A percentile compares a stretch with the other conserved stretches of the same genome.
These are phyloP conservation scores for Onygena corvina DNA, from an alignment of 2,329 filamentous ascomycete species.

Conservation along the genomic window DNA sequence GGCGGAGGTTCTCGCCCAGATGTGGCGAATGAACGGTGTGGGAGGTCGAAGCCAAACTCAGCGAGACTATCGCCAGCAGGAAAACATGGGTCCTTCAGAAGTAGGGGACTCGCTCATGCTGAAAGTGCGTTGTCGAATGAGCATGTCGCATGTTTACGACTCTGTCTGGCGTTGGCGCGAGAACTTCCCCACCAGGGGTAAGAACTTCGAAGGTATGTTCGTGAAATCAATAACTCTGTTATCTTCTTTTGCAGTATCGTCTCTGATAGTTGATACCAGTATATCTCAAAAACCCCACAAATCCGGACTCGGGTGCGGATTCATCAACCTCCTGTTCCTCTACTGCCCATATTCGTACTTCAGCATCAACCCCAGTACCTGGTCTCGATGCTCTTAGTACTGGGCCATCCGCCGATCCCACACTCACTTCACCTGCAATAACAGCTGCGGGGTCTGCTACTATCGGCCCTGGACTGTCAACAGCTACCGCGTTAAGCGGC, in stretches of 20 bases:
- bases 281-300: slow-evolving; percentile 75
- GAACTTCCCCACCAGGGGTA: slow-evolving; percentile 55
- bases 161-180: slow-evolving; percentile 57
- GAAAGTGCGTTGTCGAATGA: slow-evolving; percentile 55
- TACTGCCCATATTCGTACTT: slow-evolving; percentile 33
- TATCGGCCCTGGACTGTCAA: not conserved
- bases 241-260: slow-evolving; percentile 21
- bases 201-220: slow-evolving; percentile 60
- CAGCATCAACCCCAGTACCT: slow-evolving; percentile 24
- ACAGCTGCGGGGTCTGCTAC: not conserved
- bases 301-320: slow-evolving; percentile 66
- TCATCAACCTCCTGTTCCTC: slow-evolving; percentile 54
- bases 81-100: slow-evolving; percentile 22
- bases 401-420: slow-evolving; percentile 29
- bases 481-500: slow-evolving; percentile 16
- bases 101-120: slow-evolving; percentile 43
- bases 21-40: slow-evolving; percentile 45
- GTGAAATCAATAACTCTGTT: not conserved
- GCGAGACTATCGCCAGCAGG: slow-evolving; percentile 1
- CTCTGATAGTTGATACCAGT: slow-evolving; percentile 29
- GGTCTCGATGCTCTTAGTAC: slow-evolving; percentile 13
- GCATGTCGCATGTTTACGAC: slow-evolving; percentile 55
- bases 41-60: slow-evolving; percentile 14
- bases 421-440: slow-evolving; percentile 25
- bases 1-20: slow-evolving; percentile 53